A percentile compares a stretch with the other conserved stretches of the same genome.
These are phyloP conservation scores for Obelidium mucronatum DNA, from an alignment of 192 early-diverging fungal species.

Conservation along the genomic window DNA sequence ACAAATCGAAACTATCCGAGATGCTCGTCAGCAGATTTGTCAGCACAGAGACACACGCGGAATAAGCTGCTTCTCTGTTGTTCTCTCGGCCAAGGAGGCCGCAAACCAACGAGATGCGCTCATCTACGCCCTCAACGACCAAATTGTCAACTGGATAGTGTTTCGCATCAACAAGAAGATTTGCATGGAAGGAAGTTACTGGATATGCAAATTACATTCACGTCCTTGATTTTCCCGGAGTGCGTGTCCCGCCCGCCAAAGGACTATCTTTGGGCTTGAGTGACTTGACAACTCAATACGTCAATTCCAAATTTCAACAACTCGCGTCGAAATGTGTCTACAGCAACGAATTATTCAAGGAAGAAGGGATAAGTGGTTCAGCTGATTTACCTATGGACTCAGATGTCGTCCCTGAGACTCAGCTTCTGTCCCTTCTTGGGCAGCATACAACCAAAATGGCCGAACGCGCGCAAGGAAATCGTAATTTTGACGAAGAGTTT, in stretches of 20 bases:
- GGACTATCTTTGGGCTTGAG: background rate
- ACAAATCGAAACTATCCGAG: background rate
- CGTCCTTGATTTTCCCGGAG: background rate
- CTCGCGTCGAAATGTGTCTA: background rate
- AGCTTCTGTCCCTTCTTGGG: background rate
- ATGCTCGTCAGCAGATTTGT: background rate
- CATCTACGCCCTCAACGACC: slow-evolving; percentile 74
- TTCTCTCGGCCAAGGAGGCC: slow-evolving; percentile 77
- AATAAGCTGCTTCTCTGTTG: slow-evolving; percentile 81
- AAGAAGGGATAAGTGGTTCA: no score
- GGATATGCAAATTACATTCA: slow-evolving; percentile 6
- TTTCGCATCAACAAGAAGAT: slow-evolving; percentile 78
- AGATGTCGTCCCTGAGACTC: background rate
- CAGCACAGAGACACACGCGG: background rate
- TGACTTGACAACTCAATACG: background rate
- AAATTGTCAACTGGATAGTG: slow-evolving; percentile 77
- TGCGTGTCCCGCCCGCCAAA: background rate
- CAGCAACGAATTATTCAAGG: no score
- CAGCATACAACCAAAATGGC: background rate
- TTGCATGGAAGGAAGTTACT: slow-evolving; percentile 5
- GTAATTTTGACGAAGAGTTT: slow-evolving; percentile 11
- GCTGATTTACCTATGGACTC: background rate
- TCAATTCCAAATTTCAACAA: background rate
- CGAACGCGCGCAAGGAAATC: background rate
- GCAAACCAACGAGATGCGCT: slow-evolving; percentile 79